Evolutionary conservation across 768 basidiomycete genomes (phyloP).

Genomic region (Naganishia vaughanmartiniae): DNA sequence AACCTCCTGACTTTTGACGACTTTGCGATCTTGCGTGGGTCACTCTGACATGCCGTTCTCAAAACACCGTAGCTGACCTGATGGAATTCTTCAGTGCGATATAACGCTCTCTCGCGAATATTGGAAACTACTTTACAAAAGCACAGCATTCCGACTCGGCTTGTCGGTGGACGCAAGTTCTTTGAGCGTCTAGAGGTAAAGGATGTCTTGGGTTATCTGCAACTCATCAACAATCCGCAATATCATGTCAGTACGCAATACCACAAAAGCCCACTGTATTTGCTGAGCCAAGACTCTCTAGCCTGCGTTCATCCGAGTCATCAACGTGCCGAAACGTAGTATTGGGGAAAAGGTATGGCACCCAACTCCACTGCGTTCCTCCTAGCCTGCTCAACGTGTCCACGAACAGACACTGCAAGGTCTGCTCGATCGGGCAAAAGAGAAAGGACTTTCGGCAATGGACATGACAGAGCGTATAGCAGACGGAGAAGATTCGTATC

Average conservation of each 20-base stretch:
- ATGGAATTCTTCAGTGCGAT: conserved; percentile 62
- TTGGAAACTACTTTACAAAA: conserved; percentile 75
- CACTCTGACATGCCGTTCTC: background rate
- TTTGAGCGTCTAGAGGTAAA: conserved; percentile 82
- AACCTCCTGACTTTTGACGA: conserved; percentile 70
- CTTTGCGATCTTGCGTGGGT: conserved; percentile 76
- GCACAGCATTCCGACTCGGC: conserved; percentile 70
- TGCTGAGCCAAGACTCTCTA: conserved; percentile 51
- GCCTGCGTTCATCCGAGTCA: conserved; percentile 68
- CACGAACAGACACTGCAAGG: conserved; percentile 61
- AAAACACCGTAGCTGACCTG: background rate
- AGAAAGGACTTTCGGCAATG: conserved; percentile 60
- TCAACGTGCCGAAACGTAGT: conserved; percentile 69
- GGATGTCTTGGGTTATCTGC: conserved; percentile 76
- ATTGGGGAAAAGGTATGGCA: conserved; percentile 71
- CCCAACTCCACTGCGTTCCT: background rate
- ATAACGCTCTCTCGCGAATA: conserved; percentile 71
- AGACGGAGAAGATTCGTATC: conserved; percentile 60
- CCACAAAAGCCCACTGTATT: background rate
- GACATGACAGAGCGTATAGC: conserved; percentile 65
- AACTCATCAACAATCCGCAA: conserved; percentile 67
- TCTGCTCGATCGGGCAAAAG: conserved; percentile 59
- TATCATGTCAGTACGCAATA: conserved; percentile 40
- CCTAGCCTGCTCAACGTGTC: background rate
- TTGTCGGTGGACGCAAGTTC: conserved; percentile 79